Evolutionary conservation across 176 grass and related monocot genomes (phyloP).

Genomic region (Oryza glumipatula): DNA sequence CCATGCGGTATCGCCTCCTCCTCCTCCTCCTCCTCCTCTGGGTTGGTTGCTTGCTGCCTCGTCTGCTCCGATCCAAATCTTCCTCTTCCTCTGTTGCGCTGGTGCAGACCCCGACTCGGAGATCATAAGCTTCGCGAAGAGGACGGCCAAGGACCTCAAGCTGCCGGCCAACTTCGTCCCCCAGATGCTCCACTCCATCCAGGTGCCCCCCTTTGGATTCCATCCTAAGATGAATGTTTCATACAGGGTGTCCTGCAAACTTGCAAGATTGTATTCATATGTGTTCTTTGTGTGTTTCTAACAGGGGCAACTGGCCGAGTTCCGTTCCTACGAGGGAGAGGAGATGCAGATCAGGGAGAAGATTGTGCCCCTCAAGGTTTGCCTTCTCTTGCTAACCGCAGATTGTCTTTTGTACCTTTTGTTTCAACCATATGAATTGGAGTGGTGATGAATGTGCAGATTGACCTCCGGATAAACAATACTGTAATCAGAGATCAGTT

Average conservation of each 20-base stretch:
- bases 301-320: conserved; percentile 72
- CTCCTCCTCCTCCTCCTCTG: not conserved
- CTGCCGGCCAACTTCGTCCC: conserved; percentile 68
- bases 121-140: conserved; percentile 76
- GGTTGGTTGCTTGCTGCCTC: not conserved
- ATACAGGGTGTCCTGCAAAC: not conserved
- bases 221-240: not conserved
- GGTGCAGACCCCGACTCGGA: conserved; percentile 85
- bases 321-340: conserved; percentile 91
- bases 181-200: conserved; percentile 92
- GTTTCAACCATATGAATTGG: conserved; percentile 15
- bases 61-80: not conserved
- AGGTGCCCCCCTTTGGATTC: conserved; percentile 39
- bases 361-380: conserved; percentile 91
- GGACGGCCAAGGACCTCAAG: conserved; percentile 94
- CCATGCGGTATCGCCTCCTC: conserved; percentile 50
- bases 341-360: conserved; percentile 97
- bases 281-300: too few species aligned
- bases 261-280: not conserved
- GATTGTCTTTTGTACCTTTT: conserved; percentile 1
- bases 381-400: conserved; percentile 7
- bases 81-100: not conserved
- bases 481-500: conserved; percentile 88
- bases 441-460: conserved; percentile 48
- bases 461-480: conserved; percentile 90